Conservation (phyloP, 2,329 filamentous ascomycete species). For the Pseudocercospora musae region DNA sequence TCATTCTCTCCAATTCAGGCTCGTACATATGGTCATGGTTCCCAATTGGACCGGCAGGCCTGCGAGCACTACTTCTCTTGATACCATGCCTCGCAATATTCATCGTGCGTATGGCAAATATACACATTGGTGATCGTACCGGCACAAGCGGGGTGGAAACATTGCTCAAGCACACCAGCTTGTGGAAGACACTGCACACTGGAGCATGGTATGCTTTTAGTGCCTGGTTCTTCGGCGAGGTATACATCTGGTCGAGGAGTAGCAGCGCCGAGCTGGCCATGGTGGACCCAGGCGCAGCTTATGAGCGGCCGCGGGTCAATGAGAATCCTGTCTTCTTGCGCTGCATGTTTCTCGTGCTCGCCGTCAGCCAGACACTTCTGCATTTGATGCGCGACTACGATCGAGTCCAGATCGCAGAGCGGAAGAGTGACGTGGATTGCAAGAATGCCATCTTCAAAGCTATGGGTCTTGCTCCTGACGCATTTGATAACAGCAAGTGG, state of each 20-base stretch:
- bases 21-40: slow-evolving; percentile 74
- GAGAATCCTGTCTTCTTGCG: slow-evolving; percentile 82
- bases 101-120: slow-evolving; percentile 67
- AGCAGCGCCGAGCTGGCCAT: slow-evolving; percentile 61
- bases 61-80: slow-evolving; percentile 74
- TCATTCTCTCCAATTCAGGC: slow-evolving; percentile 65
- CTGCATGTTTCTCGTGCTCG: slow-evolving; percentile 65
- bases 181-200: slow-evolving; percentile 43
- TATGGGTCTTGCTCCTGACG: slow-evolving; percentile 2
- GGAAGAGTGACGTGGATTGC: background rate
- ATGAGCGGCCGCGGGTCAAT: slow-evolving; percentile 74
- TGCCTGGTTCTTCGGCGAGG: slow-evolving; percentile 72
- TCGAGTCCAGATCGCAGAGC: slow-evolving; percentile 48
- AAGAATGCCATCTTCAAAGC: background rate
- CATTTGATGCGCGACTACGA: slow-evolving; percentile 76
- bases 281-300: slow-evolving; percentile 62
- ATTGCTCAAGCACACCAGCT: slow-evolving; percentile 54
- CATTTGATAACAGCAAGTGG: background rate
- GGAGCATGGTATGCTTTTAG: slow-evolving; percentile 74
- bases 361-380: slow-evolving; percentile 62
- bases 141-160: slow-evolving; percentile 66
- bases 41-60: slow-evolving; percentile 69
- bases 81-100: slow-evolving; percentile 73
- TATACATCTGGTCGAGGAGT: slow-evolving; percentile 71
- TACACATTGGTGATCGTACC: slow-evolving; percentile 53